These are phyloP conservation scores for Intubia oerlemansii DNA, from an alignment of 2,329 filamentous ascomycete species.

Conservation along the genomic window DNA sequence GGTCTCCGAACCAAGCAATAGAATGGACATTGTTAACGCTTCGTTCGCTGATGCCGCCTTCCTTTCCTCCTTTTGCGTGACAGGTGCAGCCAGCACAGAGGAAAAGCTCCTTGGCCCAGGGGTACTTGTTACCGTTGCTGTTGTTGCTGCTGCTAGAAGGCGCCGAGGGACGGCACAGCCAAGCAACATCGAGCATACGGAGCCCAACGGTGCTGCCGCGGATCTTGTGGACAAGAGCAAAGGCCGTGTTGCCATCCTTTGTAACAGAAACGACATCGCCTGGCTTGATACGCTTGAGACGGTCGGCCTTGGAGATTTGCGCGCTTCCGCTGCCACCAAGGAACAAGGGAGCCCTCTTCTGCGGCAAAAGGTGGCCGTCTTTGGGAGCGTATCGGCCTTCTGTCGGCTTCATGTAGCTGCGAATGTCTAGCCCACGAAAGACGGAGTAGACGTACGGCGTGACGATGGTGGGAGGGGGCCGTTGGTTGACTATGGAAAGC, in stretches of 20 bases:
- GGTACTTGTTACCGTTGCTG: slow-evolving; percentile 54
- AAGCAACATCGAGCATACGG: slow-evolving; percentile 48
- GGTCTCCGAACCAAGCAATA: slow-evolving; percentile 34
- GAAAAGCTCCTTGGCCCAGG: slow-evolving; percentile 52
- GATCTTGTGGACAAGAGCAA: too few relatives aligned
- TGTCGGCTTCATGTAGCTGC: slow-evolving; percentile 24
- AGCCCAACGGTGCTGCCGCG: too few relatives aligned
- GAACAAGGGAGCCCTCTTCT: too few relatives aligned
- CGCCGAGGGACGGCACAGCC: too few relatives aligned
- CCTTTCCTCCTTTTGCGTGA: too few relatives aligned
- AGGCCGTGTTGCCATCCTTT: too few relatives aligned
- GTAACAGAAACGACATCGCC: slow-evolving; percentile 32
- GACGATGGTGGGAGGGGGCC: slow-evolving; percentile 31
- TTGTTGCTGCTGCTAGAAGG: too few relatives aligned
- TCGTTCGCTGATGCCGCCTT: slow-evolving; percentile 20
- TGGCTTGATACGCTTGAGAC: slow-evolving; percentile 15
- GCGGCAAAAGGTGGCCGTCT: too few relatives aligned
- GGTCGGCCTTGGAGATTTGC: too few relatives aligned
- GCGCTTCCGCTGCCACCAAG: too few relatives aligned
- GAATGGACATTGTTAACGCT: slow-evolving; percentile 31
- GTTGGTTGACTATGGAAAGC: too few relatives aligned
- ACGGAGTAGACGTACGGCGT: slow-evolving; percentile 45
- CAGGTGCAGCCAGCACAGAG: slow-evolving; percentile 61
- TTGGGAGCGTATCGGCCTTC: slow-evolving; percentile 11
- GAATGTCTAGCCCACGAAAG: slow-evolving; percentile 43